phyloP scores from a whole-genome alignment of 2,329 filamentous ascomycete species.

The Dactylonectria estremocensis region DNA sequence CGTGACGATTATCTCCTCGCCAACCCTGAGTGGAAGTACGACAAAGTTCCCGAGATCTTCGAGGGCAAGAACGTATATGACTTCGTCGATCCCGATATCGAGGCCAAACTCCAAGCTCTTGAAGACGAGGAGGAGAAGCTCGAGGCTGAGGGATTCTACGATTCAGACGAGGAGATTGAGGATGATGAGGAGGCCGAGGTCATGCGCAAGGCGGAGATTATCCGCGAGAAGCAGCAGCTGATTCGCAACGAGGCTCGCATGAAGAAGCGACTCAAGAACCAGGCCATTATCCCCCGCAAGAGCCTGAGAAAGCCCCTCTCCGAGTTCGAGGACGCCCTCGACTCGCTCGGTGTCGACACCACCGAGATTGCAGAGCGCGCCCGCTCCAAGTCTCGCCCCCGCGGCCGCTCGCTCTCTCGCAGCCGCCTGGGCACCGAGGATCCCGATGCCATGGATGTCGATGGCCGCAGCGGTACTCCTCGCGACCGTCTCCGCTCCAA shows the following conservation, averaged over 20 bases:
- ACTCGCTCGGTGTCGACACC: conserved; percentile 88
- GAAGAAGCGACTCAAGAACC: conserved; percentile 98
- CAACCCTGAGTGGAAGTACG: conserved; percentile 94
- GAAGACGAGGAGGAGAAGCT: conserved; percentile 97
- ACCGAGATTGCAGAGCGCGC: conserved; percentile 81
- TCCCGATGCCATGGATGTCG: conserved; percentile 83
- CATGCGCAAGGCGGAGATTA: conserved; percentile 92
- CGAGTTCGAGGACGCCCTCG: conserved; percentile 88
- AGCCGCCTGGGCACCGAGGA: conserved; percentile 75
- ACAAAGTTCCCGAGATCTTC: conserved; percentile 94
- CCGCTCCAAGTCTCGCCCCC: conserved; percentile 73
- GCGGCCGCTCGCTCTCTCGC: conserved; percentile 80
- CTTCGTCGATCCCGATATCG: conserved; percentile 97
- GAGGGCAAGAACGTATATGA: conserved; percentile 98
- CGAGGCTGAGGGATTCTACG: conserved; percentile 93
- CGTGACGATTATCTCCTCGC: conserved; percentile 90
- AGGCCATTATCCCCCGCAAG: conserved; percentile 90
- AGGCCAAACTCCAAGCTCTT: conserved; percentile 89
- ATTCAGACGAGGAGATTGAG: conserved; percentile 85
- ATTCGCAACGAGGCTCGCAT: conserved; percentile 96
- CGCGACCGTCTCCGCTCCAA: conserved; percentile 78
- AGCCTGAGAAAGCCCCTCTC: conserved; percentile 85
- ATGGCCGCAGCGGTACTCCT: conserved; percentile 60
- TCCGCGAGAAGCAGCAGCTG: conserved; percentile 92
- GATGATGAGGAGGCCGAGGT: conserved; percentile 92